A percentile compares a stretch with the other conserved stretches of the same genome.
These are phyloP conservation scores for Diaporthe ampelina DNA, from an alignment of 2,329 filamentous ascomycete species.

Conservation along the genomic window DNA sequence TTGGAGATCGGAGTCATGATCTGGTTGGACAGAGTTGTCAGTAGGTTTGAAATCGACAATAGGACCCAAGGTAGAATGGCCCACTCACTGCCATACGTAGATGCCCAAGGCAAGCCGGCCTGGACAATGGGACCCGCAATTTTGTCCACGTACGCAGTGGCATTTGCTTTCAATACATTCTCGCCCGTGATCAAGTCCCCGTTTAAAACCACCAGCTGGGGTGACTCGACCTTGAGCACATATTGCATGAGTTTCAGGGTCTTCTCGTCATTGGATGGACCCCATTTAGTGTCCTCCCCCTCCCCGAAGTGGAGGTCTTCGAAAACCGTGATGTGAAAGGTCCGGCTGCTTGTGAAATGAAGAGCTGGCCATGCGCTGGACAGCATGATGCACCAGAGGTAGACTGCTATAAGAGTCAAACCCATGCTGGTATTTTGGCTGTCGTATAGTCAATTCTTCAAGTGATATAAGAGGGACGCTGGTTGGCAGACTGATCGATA, in stretches of 20 bases:
- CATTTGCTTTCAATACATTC: conserved; percentile 57
- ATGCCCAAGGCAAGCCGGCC: conserved; percentile 62
- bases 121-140: conserved; percentile 61
- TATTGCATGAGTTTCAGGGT: conserved; percentile 60
- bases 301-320: conserved; percentile 69
- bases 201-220: conserved; percentile 66
- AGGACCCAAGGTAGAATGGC: neutral
- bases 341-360: conserved; percentile 21
- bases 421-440: neutral
- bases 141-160: conserved; percentile 59
- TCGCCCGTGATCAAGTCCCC: conserved; percentile 71
- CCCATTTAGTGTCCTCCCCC: conserved; percentile 51
- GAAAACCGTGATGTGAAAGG: conserved; percentile 39
- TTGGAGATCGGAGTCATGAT: conserved; percentile 67
- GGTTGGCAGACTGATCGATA: neutral
- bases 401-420: neutral
- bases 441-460: rapidly evolving
- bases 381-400: neutral
- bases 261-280: conserved; percentile 57
- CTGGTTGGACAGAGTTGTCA: conserved; percentile 51
- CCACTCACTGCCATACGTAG: conserved; percentile 57
- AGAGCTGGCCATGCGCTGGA: conserved; percentile 25
- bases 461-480: too few relatives aligned
- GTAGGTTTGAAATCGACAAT: neutral
- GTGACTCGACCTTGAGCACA: conserved; percentile 59